Conservation (phyloP, 306 rosid species). For the Dryas octopetala region DNA sequence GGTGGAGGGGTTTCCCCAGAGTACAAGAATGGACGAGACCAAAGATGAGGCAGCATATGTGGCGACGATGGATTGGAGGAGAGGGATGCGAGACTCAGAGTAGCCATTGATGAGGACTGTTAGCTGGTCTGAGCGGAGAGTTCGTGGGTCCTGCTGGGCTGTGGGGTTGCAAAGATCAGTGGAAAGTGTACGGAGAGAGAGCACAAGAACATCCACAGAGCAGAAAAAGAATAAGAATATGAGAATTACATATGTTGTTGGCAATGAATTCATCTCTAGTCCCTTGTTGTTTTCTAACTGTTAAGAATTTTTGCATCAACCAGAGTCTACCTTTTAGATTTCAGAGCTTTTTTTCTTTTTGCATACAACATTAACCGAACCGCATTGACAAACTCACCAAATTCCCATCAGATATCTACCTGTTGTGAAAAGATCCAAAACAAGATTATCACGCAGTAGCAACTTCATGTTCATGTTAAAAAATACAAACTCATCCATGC, state of each 20-base stretch:
- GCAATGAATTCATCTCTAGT: constrained; percentile 26
- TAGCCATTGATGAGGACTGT: constrained; percentile 86
- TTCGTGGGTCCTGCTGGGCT: constrained; percentile 24
- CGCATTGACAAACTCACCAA: neutral
- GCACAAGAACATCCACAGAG: constrained; percentile 17
- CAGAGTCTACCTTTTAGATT: neutral
- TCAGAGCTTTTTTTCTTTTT: neutral
- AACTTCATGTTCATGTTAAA: neutral
- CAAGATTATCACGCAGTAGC: constrained; percentile 1
- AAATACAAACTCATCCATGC: neutral
- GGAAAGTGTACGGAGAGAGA: constrained; percentile 15
- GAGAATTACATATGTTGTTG: neutral
- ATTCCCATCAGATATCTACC: neutral
- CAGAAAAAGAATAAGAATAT: constrained; percentile 12
- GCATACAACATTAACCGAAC: neutral
- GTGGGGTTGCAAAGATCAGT: constrained; percentile 37
- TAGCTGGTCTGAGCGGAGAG: constrained; percentile 52
- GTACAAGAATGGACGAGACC: constrained; percentile 67
- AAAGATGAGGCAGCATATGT: constrained; percentile 60
- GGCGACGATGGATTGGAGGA: constrained; percentile 65
- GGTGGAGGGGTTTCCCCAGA: constrained; percentile 91
- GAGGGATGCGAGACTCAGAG: constrained; percentile 72
- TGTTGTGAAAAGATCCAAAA: constrained; percentile 1
- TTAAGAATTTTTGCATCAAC: neutral
- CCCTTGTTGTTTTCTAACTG: neutral